Conservation (phyloP, 1,284 basidiomycete genomes). For the Rhodotorula mucilaginosa region DNA sequence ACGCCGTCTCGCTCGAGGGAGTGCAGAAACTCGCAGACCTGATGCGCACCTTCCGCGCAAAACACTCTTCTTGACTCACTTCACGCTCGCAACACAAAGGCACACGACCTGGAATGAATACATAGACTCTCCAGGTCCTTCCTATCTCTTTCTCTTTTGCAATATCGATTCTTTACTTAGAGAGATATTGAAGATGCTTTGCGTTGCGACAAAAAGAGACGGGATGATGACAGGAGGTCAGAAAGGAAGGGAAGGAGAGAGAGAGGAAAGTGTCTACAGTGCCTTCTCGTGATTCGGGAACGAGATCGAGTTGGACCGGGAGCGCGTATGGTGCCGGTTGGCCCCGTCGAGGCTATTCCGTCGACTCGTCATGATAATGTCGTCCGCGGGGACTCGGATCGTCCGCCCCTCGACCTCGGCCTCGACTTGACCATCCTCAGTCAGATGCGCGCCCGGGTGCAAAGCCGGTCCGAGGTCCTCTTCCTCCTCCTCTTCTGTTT, state of each 20-base stretch:
- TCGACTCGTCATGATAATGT: constrained; percentile 21
- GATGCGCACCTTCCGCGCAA: constrained; percentile 51
- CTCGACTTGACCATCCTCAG: constrained; percentile 40
- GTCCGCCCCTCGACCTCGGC: constrained; percentile 32
- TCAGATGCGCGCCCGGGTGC: constrained; percentile 36
- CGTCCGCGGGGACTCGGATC: constrained; percentile 37
- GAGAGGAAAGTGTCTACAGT: not conserved
- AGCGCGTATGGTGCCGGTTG: not conserved
- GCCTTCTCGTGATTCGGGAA: constrained; percentile 2
- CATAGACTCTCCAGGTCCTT: not conserved
- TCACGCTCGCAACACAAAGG: not conserved
- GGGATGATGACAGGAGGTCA: too few relatives aligned
- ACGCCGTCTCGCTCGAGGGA: constrained; percentile 83
- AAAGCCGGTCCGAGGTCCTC: constrained; percentile 41
- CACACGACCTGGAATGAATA: too few relatives aligned
- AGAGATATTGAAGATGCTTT: too few relatives aligned
- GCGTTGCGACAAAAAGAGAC: too few relatives aligned
- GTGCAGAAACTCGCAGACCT: constrained; percentile 54
- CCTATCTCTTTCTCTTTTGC: not conserved
- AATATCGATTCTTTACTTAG: not conserved
- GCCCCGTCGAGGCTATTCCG: constrained; percentile 4
- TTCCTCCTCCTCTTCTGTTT: not conserved
- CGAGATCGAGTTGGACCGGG: not conserved
- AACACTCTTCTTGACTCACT: not conserved
- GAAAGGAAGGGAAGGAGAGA: too few relatives aligned